These are phyloP conservation scores for Syzygium jambos DNA, from an alignment of 345 rosid species.

Conservation along the genomic window DNA sequence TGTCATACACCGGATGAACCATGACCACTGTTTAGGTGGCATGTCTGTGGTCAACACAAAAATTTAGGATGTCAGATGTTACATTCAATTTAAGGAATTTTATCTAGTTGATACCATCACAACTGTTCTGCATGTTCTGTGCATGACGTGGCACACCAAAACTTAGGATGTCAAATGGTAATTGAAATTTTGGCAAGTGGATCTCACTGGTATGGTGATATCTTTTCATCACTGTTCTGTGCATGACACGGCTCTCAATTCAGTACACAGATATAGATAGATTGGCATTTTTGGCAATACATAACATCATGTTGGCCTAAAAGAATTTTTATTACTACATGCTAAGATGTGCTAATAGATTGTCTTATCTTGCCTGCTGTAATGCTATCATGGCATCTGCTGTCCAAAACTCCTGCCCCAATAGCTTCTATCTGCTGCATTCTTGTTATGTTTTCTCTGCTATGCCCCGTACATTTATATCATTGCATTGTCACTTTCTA, in stretches of 20 bases:
- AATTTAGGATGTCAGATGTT: background rate
- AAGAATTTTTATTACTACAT: background rate
- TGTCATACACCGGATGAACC: background rate
- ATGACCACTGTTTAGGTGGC: background rate
- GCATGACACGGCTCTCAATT: background rate
- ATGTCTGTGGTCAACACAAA: background rate
- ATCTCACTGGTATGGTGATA: background rate
- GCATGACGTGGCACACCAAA: background rate
- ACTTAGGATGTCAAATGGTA: background rate
- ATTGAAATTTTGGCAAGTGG: background rate
- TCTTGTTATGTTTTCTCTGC: background rate
- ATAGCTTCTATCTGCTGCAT: background rate
- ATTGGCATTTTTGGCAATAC: background rate
- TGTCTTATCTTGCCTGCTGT: background rate
- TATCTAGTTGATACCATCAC: background rate
- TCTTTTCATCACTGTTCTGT: background rate
- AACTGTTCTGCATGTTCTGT: too few relatives aligned
- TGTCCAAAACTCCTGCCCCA: background rate
- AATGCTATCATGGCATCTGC: background rate
- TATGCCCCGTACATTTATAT: background rate
- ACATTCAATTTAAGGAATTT: background rate
- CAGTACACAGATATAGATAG: background rate
- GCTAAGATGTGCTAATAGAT: background rate
- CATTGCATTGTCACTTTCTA: background rate
- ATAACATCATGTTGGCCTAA: background rate